Evolutionary conservation across 2,329 filamentous ascomycete genomes (phyloP).

Genomic region (Corinectria fuckeliana): DNA sequence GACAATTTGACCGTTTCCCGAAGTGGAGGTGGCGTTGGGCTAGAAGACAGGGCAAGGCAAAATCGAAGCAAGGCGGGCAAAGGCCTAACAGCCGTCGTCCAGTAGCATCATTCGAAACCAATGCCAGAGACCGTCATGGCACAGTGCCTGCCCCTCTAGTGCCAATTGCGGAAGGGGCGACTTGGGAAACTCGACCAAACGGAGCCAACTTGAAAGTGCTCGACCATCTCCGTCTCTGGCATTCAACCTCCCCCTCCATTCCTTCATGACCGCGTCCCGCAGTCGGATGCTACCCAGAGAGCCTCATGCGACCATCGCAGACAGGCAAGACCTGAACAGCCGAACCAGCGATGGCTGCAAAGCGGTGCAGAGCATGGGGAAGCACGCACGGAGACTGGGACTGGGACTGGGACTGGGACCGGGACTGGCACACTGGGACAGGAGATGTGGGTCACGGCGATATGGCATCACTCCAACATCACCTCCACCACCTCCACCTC

Average conservation of each 20-base stretch:
- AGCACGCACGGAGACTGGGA: constrained; percentile 15
- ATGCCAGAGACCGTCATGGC: background rate
- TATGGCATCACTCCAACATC: constrained; percentile 40
- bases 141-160: background rate
- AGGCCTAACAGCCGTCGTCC: constrained; percentile 25
- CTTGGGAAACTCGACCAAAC: constrained; percentile 7
- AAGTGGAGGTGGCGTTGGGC: constrained; percentile 31
- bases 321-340: constrained; percentile 22
- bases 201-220: too few relatives aligned
- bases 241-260: constrained; percentile 22
- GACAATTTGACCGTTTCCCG: constrained; percentile 18
- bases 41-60: constrained; percentile 26
- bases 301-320: constrained; percentile 22
- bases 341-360: constrained; percentile 30
- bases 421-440: too few relatives aligned
- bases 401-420: too few relatives aligned
- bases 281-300: constrained; percentile 32
- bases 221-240: constrained; percentile 15
- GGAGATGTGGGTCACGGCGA: constrained; percentile 23
- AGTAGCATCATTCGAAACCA: constrained; percentile 20
- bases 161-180: too few relatives aligned
- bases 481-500: constrained; percentile 3
- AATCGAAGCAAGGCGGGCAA: constrained; percentile 22
- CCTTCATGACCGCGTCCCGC: constrained; percentile 21
- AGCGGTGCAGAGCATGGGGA: constrained; percentile 26